Evolutionary conservation across 345 rosid genomes (phyloP).

Genomic region (Acer campestre): DNA sequence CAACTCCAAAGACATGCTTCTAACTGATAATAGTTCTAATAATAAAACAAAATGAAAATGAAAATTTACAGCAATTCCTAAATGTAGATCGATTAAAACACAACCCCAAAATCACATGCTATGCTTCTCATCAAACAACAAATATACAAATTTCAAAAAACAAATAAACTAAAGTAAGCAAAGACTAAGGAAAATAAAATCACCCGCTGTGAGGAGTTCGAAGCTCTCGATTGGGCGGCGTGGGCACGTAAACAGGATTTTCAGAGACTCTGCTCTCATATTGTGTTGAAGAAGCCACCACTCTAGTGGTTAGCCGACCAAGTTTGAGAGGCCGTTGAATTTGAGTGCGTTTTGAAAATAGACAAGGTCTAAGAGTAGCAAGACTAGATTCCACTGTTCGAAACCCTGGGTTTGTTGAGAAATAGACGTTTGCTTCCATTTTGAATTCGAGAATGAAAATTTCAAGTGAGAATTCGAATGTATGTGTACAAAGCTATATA

Average conservation of each 20-base stretch:
- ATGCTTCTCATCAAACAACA: no score
- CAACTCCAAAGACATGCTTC: no score
- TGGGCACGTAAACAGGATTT: slow-evolving; percentile 62
- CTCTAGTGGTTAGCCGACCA: slow-evolving; percentile 5
- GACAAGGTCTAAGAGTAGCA: slow-evolving; percentile 31
- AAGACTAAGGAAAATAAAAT: not conserved
- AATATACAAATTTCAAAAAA: no score
- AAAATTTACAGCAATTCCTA: no score
- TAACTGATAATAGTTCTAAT: no score
- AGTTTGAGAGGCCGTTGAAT: slow-evolving; percentile 7
- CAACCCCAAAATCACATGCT: no score
- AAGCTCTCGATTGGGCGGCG: slow-evolving; percentile 64
- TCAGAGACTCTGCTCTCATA: slow-evolving; percentile 23
- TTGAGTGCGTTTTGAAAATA: slow-evolving; percentile 5
- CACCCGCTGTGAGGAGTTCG: slow-evolving; percentile 99
- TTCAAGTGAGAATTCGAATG: not conserved
- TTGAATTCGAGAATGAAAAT: not conserved
- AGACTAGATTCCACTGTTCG: slow-evolving; percentile 11
- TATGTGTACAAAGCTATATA: no score
- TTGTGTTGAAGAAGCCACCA: slow-evolving; percentile 18
- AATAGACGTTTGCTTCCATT: slow-evolving; percentile 1
- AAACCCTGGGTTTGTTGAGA: slow-evolving; percentile 22
- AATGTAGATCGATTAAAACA: no score
- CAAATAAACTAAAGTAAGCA: no score
- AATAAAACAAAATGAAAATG: no score